Evolutionary conservation across 169 alveolate species (phyloP).

Genomic region (Fabrea salina): DNA sequence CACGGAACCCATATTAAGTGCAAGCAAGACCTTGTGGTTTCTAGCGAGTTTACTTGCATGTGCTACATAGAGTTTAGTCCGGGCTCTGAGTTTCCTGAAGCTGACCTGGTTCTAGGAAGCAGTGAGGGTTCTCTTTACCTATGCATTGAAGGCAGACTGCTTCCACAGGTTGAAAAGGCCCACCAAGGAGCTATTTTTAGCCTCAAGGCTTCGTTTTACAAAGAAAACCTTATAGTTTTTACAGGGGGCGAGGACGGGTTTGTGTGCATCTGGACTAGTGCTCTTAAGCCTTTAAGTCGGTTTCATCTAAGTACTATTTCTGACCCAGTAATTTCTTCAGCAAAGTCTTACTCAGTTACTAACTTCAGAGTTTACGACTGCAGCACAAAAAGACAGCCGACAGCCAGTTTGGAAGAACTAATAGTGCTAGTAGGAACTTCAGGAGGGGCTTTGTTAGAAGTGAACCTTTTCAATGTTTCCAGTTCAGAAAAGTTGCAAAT

Average conservation of each 20-base stretch:
- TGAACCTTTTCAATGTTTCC: background rate
- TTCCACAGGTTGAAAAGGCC: background rate
- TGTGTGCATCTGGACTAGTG: conserved; percentile 9
- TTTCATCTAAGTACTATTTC: background rate
- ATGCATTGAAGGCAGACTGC: background rate
- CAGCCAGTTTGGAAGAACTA: background rate
- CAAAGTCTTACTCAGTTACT: background rate
- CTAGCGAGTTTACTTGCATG: background rate
- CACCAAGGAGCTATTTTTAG: conserved; percentile 25
- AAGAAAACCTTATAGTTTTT: background rate
- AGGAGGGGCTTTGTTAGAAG: conserved; percentile 24
- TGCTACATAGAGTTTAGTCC: background rate
- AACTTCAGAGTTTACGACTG: conserved; percentile 11
- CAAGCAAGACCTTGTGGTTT: background rate
- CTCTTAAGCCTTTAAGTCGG: background rate
- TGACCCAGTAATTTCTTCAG: background rate
- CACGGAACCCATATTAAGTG: background rate
- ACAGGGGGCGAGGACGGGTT: conserved; percentile 28
- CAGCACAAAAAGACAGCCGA: background rate
- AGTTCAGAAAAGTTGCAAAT: background rate
- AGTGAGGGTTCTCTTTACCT: background rate
- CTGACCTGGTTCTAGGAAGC: background rate
- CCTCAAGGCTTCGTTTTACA: background rate
- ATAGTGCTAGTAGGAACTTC: background rate
- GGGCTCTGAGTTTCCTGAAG: background rate